Conservation (phyloP, 1,284 basidiomycete species). For the Exsudoporus floridanus region DNA sequence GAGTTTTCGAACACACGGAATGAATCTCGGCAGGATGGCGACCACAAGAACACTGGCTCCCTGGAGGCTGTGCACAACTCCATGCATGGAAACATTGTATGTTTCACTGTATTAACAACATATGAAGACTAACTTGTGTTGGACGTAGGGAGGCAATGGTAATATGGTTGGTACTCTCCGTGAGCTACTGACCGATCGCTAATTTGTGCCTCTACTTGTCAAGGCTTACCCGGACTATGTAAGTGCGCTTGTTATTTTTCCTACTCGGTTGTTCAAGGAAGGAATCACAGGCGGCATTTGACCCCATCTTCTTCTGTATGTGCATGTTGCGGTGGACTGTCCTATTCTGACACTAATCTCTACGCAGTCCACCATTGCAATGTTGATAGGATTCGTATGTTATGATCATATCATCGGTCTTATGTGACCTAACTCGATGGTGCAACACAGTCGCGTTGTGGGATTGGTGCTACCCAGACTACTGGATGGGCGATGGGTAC, state of each 20-base stretch:
- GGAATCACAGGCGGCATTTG: constrained; percentile 20
- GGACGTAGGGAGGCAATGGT: constrained; percentile 20
- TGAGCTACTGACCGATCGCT: neutral
- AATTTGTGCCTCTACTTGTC: neutral
- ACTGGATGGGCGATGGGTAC: constrained; percentile 27
- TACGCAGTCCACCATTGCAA: constrained; percentile 25
- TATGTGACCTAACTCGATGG: neutral
- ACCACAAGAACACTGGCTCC: constrained; percentile 13
- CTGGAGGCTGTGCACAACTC: constrained; percentile 18
- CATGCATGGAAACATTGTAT: constrained; percentile 17
- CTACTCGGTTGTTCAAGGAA: neutral
- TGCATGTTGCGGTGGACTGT: neutral
- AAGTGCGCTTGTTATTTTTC: neutral
- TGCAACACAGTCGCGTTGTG: constrained; percentile 20
- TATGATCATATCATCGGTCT: too few species aligned
- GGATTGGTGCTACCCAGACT: constrained; percentile 28
- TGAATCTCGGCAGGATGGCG: constrained; percentile 16
- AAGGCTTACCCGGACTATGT: constrained; percentile 26
- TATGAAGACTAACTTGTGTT: neutral
- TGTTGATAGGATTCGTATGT: constrained; percentile 27
- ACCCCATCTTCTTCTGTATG: constrained; percentile 29
- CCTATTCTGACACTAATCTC: neutral
- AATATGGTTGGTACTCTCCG: constrained; percentile 23
- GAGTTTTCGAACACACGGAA: constrained; percentile 25
- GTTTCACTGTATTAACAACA: neutral